Evolutionary conservation across 2,329 filamentous ascomycete species (phyloP).

Genomic region (Chaetomiaceae sp.): DNA sequence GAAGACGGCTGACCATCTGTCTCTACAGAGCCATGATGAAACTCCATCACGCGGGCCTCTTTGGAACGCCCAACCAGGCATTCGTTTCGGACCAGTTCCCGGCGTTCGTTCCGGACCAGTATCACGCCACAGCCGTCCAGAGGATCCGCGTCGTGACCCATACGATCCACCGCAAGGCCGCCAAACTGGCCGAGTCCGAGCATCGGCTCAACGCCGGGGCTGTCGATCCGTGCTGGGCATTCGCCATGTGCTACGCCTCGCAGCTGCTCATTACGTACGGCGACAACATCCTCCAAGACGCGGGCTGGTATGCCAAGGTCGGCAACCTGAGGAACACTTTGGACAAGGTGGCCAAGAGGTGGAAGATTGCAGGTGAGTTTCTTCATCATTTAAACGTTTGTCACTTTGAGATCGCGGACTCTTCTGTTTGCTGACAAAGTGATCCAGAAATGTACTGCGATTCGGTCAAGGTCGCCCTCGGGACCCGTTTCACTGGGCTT

Average conservation of each 20-base stretch:
- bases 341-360: constrained; percentile 23
- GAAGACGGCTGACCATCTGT: constrained; percentile 2
- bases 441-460: too few relatives aligned
- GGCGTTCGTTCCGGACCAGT: constrained; percentile 7
- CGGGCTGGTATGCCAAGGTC: constrained; percentile 26
- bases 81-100: constrained; percentile 7
- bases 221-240: constrained; percentile 24
- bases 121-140: constrained; percentile 17
- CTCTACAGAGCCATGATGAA: constrained; percentile 28
- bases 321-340: constrained; percentile 22
- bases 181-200: constrained; percentile 15
- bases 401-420: not conserved
- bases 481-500: too few relatives aligned
- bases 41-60: constrained; percentile 27
- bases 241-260: constrained; percentile 27
- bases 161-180: constrained; percentile 23
- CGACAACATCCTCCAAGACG: constrained; percentile 20
- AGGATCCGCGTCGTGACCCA: constrained; percentile 24
- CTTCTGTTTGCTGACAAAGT: too few relatives aligned
- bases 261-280: constrained; percentile 28
- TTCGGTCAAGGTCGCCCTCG: too few relatives aligned
- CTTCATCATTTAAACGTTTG: too few relatives aligned
- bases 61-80: constrained; percentile 10
- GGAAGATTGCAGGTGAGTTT: constrained; percentile 30
- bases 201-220: constrained; percentile 14